Percentiles rank a stretch among this genome's conserved stretches.
Evolutionary conservation across 345 rosid genomes (phyloP).

Genomic region (Melaleuca alternifolia): DNA sequence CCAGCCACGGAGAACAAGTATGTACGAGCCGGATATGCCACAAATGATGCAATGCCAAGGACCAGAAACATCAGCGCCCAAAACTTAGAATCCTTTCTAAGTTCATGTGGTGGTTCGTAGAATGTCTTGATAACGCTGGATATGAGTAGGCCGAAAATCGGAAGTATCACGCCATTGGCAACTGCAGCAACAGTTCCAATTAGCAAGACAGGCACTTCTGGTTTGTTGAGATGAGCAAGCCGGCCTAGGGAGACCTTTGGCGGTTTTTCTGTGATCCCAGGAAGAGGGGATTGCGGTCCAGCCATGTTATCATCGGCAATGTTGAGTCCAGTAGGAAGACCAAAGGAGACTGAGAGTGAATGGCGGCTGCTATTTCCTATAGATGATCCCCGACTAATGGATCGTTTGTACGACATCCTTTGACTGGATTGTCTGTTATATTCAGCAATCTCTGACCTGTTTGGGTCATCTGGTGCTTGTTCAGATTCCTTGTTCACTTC

Average conservation of each 20-base stretch:
- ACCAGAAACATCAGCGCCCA: slow-evolving; percentile 58
- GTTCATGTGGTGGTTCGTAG: slow-evolving; percentile 43
- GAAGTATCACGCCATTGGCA: slow-evolving; percentile 48
- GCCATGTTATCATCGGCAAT: slow-evolving; percentile 7
- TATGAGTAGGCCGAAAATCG: slow-evolving; percentile 44
- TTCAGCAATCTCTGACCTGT: slow-evolving; percentile 20
- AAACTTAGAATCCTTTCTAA: slow-evolving; percentile 51
- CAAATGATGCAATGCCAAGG: slow-evolving; percentile 53
- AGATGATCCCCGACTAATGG: slow-evolving; percentile 56
- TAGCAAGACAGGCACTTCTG: slow-evolving; percentile 63
- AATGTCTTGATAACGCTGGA: slow-evolving; percentile 46
- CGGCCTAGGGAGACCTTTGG: slow-evolving; percentile 39
- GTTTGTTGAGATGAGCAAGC: slow-evolving; percentile 68
- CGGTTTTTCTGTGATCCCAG: slow-evolving; percentile 2
- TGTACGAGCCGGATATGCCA: slow-evolving; percentile 36
- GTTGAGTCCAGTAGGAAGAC: slow-evolving; percentile 41
- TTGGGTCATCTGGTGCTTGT: slow-evolving; percentile 22
- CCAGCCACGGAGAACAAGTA: slow-evolving; percentile 70
- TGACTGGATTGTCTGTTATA: slow-evolving; percentile 29
- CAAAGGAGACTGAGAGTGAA: slow-evolving; percentile 47
- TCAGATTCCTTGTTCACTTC: slow-evolving; percentile 38
- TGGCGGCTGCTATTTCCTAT: slow-evolving; percentile 43
- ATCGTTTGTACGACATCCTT: slow-evolving; percentile 26
- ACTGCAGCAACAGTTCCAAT: slow-evolving; percentile 51
- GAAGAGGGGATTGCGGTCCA: not conserved